These are phyloP conservation scores for Trichoderma asperelloides DNA, from an alignment of 495 filamentous ascomycete species.

Conservation along the genomic window DNA sequence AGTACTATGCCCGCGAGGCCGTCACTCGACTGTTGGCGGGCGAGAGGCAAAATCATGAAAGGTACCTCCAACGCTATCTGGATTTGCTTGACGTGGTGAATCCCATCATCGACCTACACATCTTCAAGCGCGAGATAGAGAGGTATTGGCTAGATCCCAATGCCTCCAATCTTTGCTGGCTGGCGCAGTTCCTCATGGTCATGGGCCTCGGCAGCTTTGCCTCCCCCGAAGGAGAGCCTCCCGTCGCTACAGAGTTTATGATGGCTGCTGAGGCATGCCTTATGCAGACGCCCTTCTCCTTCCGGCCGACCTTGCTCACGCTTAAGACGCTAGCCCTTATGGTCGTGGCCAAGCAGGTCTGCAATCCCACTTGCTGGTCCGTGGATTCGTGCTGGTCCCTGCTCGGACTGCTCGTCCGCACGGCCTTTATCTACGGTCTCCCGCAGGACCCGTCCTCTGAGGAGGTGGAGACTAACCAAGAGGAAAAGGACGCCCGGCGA, in stretches of 20 bases:
- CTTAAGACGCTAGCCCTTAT: conserved; percentile 42
- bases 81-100: conserved; percentile 36
- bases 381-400: conserved; percentile 43
- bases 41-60: conserved; percentile 1
- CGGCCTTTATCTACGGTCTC: conserved; percentile 30
- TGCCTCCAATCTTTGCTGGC: conserved; percentile 22
- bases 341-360: conserved; percentile 36
- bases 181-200: conserved; percentile 38
- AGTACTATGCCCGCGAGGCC: conserved; percentile 10
- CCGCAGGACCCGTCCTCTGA: conserved; percentile 6
- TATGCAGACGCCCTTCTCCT: conserved; percentile 34
- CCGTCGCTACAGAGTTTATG: conserved; percentile 33
- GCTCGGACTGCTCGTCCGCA: conserved; percentile 38
- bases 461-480: neutral
- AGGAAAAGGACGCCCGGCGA: conserved; percentile 17
- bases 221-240: conserved; percentile 15
- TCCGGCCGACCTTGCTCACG: conserved; percentile 31
- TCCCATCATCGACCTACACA: conserved; percentile 47
- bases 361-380: conserved; percentile 12
- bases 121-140: conserved; percentile 39
- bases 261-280: conserved; percentile 43
- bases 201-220: conserved; percentile 32
- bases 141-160: conserved; percentile 33
- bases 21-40: conserved; percentile 6
- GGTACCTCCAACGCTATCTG: conserved; percentile 2